Conservation (phyloP, 2,329 filamentous ascomycete species). For the Dryadomyces sulphureus region DNA sequence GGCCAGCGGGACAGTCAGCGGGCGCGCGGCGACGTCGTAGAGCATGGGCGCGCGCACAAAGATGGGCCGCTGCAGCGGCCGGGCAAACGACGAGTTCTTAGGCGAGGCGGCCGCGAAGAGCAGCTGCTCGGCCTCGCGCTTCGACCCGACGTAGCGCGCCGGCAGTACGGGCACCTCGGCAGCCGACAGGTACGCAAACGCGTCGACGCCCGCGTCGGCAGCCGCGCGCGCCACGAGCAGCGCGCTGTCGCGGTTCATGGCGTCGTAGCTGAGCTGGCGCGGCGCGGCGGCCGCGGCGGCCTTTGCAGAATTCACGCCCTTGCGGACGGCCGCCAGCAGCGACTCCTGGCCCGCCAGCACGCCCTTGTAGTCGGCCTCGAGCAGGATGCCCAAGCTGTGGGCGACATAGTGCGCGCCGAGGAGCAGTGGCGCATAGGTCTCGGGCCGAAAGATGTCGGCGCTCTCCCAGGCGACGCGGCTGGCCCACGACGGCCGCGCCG, state of each 20-base stretch:
- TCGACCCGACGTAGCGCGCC: conserved; percentile 73
- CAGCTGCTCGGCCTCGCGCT: conserved; percentile 66
- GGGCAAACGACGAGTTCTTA: conserved; percentile 43
- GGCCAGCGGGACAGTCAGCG: conserved; percentile 74
- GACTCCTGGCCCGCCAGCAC: conserved; percentile 73
- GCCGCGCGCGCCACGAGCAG: conserved; percentile 71
- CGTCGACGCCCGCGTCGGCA: conserved; percentile 43
- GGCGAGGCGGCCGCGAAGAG: conserved; percentile 19
- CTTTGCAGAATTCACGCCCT: conserved; percentile 43
- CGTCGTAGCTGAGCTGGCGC: conserved; percentile 73
- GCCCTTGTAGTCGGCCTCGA: conserved; percentile 96
- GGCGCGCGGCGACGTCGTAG: conserved; percentile 66
- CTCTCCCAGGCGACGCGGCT: conserved; percentile 73
- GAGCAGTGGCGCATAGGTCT: conserved; percentile 64
- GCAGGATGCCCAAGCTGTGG: conserved; percentile 87
- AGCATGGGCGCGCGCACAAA: conserved; percentile 80
- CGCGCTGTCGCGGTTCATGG: conserved; percentile 89
- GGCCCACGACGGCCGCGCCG: conserved; percentile 64
- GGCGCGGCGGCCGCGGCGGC: neutral
- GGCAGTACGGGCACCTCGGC: conserved; percentile 77
- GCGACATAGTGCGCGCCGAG: conserved; percentile 71
- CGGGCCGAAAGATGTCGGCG: conserved; percentile 73
- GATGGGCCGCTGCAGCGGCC: conserved; percentile 49
- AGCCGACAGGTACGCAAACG: conserved; percentile 82
- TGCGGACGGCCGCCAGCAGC: conserved; percentile 60